phyloP scores from a whole-genome alignment of 2,329 filamentous ascomycete species.

The Ophioceras dolichostomum region DNA sequence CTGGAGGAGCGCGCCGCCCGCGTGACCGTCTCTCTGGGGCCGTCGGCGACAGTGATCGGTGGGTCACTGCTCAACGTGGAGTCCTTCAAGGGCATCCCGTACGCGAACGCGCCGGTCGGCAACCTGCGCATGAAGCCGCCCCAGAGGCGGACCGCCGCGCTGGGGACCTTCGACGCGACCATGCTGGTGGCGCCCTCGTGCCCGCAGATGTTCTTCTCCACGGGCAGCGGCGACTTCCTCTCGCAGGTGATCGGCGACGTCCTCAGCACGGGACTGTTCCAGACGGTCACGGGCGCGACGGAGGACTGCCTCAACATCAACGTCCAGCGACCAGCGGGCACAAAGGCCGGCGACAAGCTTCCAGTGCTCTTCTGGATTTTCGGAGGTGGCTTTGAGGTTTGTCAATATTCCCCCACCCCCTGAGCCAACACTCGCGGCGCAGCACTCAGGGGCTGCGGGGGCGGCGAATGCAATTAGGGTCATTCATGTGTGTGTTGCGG shows the following conservation, averaged over 20 bases:
- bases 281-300: slow-evolving; percentile 35
- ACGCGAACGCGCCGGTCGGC: slow-evolving; percentile 56
- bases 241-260: slow-evolving; percentile 34
- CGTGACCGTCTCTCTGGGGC: slow-evolving; percentile 32
- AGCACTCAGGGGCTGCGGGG: too few species aligned
- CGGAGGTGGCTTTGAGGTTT: slow-evolving; percentile 48
- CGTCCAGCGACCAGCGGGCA: slow-evolving; percentile 46
- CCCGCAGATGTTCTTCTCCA: slow-evolving; percentile 57
- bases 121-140: slow-evolving; percentile 58
- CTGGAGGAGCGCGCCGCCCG: slow-evolving; percentile 34
- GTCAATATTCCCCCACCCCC: neutral
- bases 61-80: slow-evolving; percentile 38
- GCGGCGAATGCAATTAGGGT: too few species aligned
- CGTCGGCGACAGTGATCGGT: slow-evolving; percentile 43
- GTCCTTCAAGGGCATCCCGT: slow-evolving; percentile 64
- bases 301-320: slow-evolving; percentile 56
- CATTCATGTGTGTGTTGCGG: too few species aligned
- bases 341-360: slow-evolving; percentile 39
- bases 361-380: slow-evolving; percentile 63
- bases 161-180: slow-evolving; percentile 52
- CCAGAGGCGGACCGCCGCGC: slow-evolving; percentile 37
- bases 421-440: too few species aligned
- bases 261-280: slow-evolving; percentile 43
- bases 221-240: slow-evolving; percentile 25
- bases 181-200: slow-evolving; percentile 44